Evolutionary conservation across 257 asterid genomes (phyloP).

Genomic region (Fraxinus excelsior): DNA sequence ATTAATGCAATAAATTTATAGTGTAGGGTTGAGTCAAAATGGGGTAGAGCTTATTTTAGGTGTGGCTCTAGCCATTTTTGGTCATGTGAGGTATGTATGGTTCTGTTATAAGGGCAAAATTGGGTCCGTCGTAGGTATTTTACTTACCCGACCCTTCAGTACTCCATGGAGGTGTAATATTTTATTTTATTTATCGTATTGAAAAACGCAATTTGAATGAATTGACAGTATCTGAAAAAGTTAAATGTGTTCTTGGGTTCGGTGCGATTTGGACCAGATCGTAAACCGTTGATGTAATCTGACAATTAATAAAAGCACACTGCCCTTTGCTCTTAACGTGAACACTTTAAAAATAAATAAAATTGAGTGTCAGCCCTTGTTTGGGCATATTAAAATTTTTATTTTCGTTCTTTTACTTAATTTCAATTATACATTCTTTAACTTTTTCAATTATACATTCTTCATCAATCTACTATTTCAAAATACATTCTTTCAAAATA

Average conservation of each 20-base stretch:
- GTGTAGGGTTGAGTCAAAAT: neutral
- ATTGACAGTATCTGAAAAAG: neutral
- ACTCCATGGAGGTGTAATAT: neutral
- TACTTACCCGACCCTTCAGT: neutral
- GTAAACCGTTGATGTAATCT: constrained; percentile 16
- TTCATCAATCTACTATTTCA: no score
- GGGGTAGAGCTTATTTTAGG: constrained; percentile 25
- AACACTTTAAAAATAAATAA: no score
- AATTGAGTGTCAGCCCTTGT: no score
- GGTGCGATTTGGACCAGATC: neutral
- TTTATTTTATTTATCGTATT: neutral
- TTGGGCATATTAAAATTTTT: no score
- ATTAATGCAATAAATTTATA: no score
- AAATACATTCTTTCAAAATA: no score
- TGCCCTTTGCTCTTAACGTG: no score
- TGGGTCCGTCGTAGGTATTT: neutral
- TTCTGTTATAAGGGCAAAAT: constrained; percentile 27
- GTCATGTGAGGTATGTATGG: neutral
- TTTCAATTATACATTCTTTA: no score
- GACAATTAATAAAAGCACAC: neutral
- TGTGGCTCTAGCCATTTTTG: constrained; percentile 18
- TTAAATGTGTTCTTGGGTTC: neutral
- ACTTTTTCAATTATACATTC: no score
- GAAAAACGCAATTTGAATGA: neutral
- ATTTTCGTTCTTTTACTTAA: no score